Evolutionary conservation across 2,329 filamentous ascomycete species (phyloP), one percentile per base, ranked within the genome.

Genomic region (Penicillium sp.): DNA sequence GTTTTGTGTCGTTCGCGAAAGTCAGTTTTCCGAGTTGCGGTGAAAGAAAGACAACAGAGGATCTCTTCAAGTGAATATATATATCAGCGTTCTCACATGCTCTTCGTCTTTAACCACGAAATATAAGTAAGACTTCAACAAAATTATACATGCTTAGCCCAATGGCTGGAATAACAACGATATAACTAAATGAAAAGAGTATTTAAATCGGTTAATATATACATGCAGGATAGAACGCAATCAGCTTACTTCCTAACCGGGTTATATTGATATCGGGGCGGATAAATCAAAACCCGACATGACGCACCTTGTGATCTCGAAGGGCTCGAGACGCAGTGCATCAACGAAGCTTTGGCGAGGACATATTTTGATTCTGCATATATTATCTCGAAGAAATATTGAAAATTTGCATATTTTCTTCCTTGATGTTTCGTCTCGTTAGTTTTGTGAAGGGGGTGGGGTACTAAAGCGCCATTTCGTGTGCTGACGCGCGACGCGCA

Each of bases 401-500:
- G 31, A 25, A 23, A 5, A 42, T 13, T 34, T 21, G 15, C 21
- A 10, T 39, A 8, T 6, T 16, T 1, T n/a, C 0, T 38, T 27
- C 1, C 23, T 21, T 40, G 12, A 37, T 41, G 21, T 31, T n/a
- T 32, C 35, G 21, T 50, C 27, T 1, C 9, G 25, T 27, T 32
- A 15, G 15, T 29, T 37, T 21, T 32, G 10, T 4, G 2, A 12
- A 23, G 32, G n/a, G 18, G 27, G 34, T 27, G 35, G 40, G 47
- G 29, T 27, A 46, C 23, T 23, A 13, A 53, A 21, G 8, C 27
- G 8, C 29, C n/a, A 54, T 13, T 15, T 37, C 35, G 27, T 25
- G 47, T 35, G 47, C 52, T 55, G 52, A 55, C 34, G 27, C 52
- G 52, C 21, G 46, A 56, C 37, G 38, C 44, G 57, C 32, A 48